Percentiles rank a stretch among this genome's conserved stretches.
These are phyloP conservation scores for Pisolithus albus DNA, from an alignment of 768 basidiomycete genomes.

Conservation along the genomic window DNA sequence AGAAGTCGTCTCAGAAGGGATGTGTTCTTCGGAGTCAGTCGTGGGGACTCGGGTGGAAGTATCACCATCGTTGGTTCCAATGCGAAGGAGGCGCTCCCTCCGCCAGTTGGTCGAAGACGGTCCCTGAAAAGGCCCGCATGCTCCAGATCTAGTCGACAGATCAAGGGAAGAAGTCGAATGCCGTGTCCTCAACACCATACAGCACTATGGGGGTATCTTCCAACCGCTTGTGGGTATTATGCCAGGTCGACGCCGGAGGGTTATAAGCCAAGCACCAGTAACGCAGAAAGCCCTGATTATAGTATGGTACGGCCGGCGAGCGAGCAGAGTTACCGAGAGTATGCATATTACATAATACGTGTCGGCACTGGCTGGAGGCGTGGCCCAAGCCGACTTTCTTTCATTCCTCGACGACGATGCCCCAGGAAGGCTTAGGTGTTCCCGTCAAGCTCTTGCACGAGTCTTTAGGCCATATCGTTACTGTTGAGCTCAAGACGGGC, in stretches of 20 bases:
- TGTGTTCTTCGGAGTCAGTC: constrained; percentile 8
- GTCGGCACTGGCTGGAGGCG: neutral
- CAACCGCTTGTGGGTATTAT: too few species aligned
- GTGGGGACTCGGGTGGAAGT: constrained; percentile 1
- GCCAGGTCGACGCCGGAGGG: too few species aligned
- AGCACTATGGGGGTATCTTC: neutral
- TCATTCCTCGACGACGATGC: constrained; percentile 17
- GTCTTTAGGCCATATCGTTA: constrained; percentile 91
- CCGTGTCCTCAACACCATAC: constrained; percentile 14
- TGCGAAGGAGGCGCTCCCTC: constrained; percentile 51
- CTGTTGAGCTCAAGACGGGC: constrained; percentile 97
- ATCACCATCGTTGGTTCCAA: constrained; percentile 29
- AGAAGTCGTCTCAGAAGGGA: constrained; percentile 29
- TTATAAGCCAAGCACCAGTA: too few species aligned
- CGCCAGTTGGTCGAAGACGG: constrained; percentile 57
- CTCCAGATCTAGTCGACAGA: constrained; percentile 10
- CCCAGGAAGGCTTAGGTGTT: constrained; percentile 72
- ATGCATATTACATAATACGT: neutral
- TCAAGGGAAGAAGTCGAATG: constrained; percentile 16
- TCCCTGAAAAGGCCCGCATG: constrained; percentile 36
- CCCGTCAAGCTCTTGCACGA: constrained; percentile 97
- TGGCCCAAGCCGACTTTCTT: constrained; percentile 18
- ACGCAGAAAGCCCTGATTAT: too few species aligned
- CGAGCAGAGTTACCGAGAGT: neutral
- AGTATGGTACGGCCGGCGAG: too few species aligned